Conservation (phyloP, 495 filamentous ascomycete genomes). For the Trichoderma reesei region DNA sequence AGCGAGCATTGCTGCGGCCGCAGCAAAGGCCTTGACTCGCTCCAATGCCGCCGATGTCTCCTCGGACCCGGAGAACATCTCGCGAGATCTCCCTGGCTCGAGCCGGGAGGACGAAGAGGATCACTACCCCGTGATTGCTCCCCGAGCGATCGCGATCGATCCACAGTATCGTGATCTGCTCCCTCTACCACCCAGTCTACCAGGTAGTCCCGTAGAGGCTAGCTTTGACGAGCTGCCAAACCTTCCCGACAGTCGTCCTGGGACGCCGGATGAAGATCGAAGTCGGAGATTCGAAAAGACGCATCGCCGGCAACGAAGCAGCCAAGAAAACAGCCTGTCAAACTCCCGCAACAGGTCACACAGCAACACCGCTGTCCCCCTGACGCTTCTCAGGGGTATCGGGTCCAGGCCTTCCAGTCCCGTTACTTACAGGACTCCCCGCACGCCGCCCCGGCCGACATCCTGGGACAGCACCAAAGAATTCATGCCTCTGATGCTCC, state of each 20-base stretch:
- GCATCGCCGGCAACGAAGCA: slow-evolving; percentile 28
- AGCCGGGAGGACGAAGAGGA: slow-evolving; percentile 23
- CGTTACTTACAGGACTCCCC: slow-evolving; percentile 24
- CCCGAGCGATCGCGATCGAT: slow-evolving; percentile 44
- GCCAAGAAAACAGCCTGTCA: slow-evolving; percentile 23
- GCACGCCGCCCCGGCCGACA: slow-evolving; percentile 28
- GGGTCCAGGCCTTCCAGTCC: slow-evolving; percentile 36
- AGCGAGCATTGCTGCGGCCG: slow-evolving; percentile 32
- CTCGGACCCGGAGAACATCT: slow-evolving; percentile 14
- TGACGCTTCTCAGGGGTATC: slow-evolving; percentile 37
- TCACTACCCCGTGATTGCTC: slow-evolving; percentile 42
- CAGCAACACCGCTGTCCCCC: slow-evolving; percentile 43
- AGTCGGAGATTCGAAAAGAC: slow-evolving; percentile 17
- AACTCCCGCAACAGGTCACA: slow-evolving; percentile 22
- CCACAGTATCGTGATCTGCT: slow-evolving; percentile 46
- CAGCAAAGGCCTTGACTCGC: slow-evolving; percentile 31
- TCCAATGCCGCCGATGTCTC: slow-evolving; percentile 33
- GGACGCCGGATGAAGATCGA: slow-evolving; percentile 33
- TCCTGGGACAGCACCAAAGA: slow-evolving; percentile 41
- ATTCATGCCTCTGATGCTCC: slow-evolving; percentile 39
- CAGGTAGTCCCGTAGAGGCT: slow-evolving; percentile 32
- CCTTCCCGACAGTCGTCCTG: slow-evolving; percentile 43
- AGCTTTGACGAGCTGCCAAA: slow-evolving; percentile 29
- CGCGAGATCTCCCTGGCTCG: slow-evolving; percentile 16
- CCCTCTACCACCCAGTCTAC: slow-evolving; percentile 42